Base-by-base conservation (phyloP, 75 land plant species). In the Picea glauca region DNA sequence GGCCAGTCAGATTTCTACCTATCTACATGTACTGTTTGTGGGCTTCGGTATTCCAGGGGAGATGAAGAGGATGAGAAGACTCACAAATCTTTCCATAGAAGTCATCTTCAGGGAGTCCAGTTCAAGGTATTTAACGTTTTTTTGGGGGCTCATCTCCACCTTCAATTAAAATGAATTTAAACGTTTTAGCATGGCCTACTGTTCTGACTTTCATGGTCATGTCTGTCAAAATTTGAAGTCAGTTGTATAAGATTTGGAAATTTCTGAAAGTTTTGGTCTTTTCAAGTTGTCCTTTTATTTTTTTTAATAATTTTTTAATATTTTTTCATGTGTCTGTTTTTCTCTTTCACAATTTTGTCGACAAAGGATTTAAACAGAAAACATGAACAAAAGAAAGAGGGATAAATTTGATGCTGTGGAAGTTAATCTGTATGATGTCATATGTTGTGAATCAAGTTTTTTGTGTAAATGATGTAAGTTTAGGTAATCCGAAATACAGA, bases 1-100 rank as follows among this genome's bases (percentile, higher is more conserved):
- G 99, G 99, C 14, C 98, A 97, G 63, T 83, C 92, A 17, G 95
- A 97, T 81, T 97, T 97, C 76, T 80, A 89, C 61, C 86, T 91
- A 58, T 89, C 79, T 30, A 79, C 85, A 8, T 97, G 99, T 81
- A 78, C 80, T 14, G 78, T 84, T 1, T 97, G 99, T 64, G 98
- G 95, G 64, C 78, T 94, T 21, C 76, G 81, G 78, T 96, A 96
- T 80, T 89, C 95, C 30, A 84, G 87, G 32, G 99, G 99, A 23
- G 88, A 89, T 43, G 87, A 88, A 31, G 84, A 33, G 1, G 99
- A 96, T 79, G 95, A 94, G 76, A 89, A 92, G 78, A 59, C 82
- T 70, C 99, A 97, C 80, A 87, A 72, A 26, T 62, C 77, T 33
- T 94, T 92, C 72, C 99, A 97, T 76, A 87, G 85, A 84, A 82